Base-by-base conservation (phyloP, 805 yeast species). In the Candida sanyiensis region DNA sequence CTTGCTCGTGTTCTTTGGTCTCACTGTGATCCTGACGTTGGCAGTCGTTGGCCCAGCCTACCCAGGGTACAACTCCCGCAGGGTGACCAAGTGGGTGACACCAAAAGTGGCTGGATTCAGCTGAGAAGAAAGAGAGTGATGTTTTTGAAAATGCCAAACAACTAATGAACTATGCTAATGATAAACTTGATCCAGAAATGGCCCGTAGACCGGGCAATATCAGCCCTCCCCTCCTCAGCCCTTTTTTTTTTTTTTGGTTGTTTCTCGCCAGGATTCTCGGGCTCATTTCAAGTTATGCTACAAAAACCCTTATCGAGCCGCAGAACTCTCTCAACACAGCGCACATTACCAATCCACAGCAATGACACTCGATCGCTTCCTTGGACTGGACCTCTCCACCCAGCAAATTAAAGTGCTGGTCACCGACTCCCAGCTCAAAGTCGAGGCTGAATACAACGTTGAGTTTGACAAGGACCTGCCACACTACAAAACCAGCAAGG, bases 331-430 rank as follows among this genome's bases (percentile, higher is more conserved):
- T 26, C 7, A 16, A 23, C 10, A 15, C 34, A 21, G 18, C 4
- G 28, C 51, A 68, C 8, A 27, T 15, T 9, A 9, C 17, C 16
- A 13, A 21, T 79, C 61, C 5, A 15, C 24, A 24, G 22, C n/a
- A 27, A 41, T 37, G 40, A n/a, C 24, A 4, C 21, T 31, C 12
- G 50, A 45, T 38, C 43, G 42, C 21, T 51, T 33, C 52, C 59
- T 84, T 43, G 96, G 96, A 1, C 76, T 87, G 51, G 97, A 89
- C 57, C 67, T 89, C 20, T 85, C 95, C 2, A 88, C 96, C 12
- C 97, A 88, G 57, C 96, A 87, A 54, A 63, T 89, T 50, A 88
- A 88, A 58, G 73, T 84, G 32, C 71, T 87, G 30, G 80, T 81
- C 19, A 74, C 84, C 23, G 66, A 77, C 55, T 69, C 64, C 9